Percentiles rank a stretch among this genome's conserved stretches.
These are phyloP conservation scores for Trichophyton simii DNA, from an alignment of 2,329 filamentous ascomycete genomes.

Conservation along the genomic window DNA sequence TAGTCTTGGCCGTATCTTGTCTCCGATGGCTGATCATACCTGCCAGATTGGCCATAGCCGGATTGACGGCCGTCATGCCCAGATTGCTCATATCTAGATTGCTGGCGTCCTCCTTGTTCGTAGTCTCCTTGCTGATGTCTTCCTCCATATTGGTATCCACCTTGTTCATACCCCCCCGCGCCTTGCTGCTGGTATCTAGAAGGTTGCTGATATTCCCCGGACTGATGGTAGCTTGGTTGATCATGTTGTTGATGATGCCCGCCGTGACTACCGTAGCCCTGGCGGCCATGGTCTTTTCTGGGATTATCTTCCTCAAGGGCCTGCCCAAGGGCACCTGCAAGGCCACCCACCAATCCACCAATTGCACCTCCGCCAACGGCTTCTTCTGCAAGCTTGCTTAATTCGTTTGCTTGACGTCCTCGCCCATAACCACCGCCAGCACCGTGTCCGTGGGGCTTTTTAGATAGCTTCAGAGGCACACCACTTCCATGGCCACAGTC, in stretches of 20 bases:
- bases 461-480: slow-evolving; percentile 65
- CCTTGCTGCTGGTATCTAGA: slow-evolving; percentile 1
- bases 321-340: slow-evolving; percentile 52
- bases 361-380: slow-evolving; percentile 53
- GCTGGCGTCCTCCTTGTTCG: no score
- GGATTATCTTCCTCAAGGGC: slow-evolving; percentile 44
- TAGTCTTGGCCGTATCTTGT: slow-evolving; percentile 1
- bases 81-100: neutral
- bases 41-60: neutral
- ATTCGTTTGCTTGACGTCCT: slow-evolving; percentile 19
- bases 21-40: neutral
- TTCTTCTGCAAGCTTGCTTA: slow-evolving; percentile 44
- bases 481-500: slow-evolving; percentile 80
- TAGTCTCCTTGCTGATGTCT: neutral
- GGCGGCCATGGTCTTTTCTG: slow-evolving; percentile 1
- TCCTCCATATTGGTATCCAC: slow-evolving; percentile 6
- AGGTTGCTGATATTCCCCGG: neutral
- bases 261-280: slow-evolving; percentile 13
- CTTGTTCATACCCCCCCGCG: neutral
- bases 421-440: slow-evolving; percentile 28
- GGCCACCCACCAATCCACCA: slow-evolving; percentile 57
- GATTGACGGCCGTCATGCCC: slow-evolving; percentile 4
- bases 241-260: neutral
- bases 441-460: slow-evolving; percentile 22
- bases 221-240: neutral